Base-by-base conservation (phyloP, 2,329 filamentous ascomycete genomes). In the Talaromyces atroroseus region DNA sequence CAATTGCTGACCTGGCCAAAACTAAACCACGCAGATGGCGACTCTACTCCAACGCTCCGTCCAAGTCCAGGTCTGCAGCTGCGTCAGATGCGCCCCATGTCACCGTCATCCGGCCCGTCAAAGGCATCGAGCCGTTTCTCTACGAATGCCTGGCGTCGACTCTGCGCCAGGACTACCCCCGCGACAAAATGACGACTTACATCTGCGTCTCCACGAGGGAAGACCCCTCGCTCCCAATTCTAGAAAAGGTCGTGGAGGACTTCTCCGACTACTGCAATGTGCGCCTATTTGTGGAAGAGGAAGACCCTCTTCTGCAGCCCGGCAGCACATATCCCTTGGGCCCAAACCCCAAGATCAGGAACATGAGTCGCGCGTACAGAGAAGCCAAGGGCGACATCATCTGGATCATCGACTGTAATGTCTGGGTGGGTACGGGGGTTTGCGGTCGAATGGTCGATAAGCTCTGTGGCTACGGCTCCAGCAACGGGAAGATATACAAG, bases 281-380 rank as follows among this genome's bases (percentile, higher is more conserved):
- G 1, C 81, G 80, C 52, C 78, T 97, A 3, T 80, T 92, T 11
- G 79, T 96, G 49, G 92, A 96, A 74, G 83, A 88, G 50, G 88
- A 95, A 58, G 91, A 96, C 68, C 84, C 88, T 0, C 71, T 84
- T 29, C 76, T 95, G 8, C 80, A 83, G 53, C 80, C 79, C 29
- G 65, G 76, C 32, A 71, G 74, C 11, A 80, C 79, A 53, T 73
- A 79, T 48, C 65, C 74, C 56, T 80, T 97, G 56, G 95, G 95
- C 0, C 94, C 94, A 1, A 99, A 99, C 67, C 94, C 94, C n/a
- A 99, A 99, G 77, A 95, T 99, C 64, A 82, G 94, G 51, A 99
- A 99, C 70, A 90, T 97, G 79, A 96, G 92, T 69, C 83, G 90
- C 45, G 92, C 90, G 2, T 99, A 96, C 68, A 79, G 91, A 26